Percentiles rank a stretch among this genome's conserved stretches.
Conservation (phyloP, 768 basidiomycete species). For the Podaxis carcinomalis region DNA sequence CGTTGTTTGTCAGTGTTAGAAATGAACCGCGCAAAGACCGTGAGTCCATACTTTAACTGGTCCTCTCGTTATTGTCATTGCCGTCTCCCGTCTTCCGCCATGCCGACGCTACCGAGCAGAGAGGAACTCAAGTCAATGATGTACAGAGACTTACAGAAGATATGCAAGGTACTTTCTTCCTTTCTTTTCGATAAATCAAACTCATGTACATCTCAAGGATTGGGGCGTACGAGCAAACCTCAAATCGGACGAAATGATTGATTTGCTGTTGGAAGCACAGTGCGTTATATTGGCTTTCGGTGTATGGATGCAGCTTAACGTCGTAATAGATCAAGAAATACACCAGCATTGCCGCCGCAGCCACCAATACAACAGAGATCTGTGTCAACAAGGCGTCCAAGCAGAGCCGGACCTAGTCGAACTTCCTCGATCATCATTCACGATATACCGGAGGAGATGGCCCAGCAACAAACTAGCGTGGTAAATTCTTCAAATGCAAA, state of each 20-base stretch:
- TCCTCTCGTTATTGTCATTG: conserved; percentile 14
- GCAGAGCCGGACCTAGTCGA: conserved; percentile 36
- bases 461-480: background rate
- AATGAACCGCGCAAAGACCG: conserved; percentile 37
- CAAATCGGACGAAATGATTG: conserved; percentile 76
- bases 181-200: background rate
- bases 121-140: conserved; percentile 42
- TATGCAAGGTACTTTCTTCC: conserved; percentile 59
- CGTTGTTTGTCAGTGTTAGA: conserved; percentile 52
- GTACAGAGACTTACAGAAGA: conserved; percentile 45
- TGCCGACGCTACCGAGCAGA: conserved; percentile 39
- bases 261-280: conserved; percentile 61
- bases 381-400: conserved; percentile 30
- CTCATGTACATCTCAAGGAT: conserved; percentile 42
- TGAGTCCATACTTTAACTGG: background rate
- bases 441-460: conserved; percentile 41
- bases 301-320: conserved; percentile 3
- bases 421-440: conserved; percentile 45
- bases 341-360: conserved; percentile 19
- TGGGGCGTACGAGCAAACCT: conserved; percentile 80
- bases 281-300: conserved; percentile 19
- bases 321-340: conserved; percentile 19
- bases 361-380: conserved; percentile 27
- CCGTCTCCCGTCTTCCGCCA: conserved; percentile 18
- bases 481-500: background rate